Base-by-base conservation (phyloP, 139 green algal genomes). In the Closterium sp. region DNA sequence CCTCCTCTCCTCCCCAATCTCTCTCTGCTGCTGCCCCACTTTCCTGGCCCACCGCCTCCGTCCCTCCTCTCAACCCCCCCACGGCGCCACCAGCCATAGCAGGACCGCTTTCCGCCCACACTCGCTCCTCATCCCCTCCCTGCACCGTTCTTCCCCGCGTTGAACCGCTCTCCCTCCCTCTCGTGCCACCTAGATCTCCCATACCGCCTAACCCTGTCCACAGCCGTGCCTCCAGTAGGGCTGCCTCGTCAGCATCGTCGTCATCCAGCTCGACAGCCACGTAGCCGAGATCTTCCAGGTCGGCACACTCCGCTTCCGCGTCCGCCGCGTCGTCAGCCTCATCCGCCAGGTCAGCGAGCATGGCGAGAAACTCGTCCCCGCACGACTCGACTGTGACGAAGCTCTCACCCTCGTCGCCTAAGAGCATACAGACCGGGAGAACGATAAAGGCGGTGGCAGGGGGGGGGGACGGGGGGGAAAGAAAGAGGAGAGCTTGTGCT, bases 341-440 rank as follows among this genome's bases (percentile, higher is more conserved):
- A 8, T 86, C 81, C 81, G 84, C 33, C 16, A 36, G 35, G n/a
- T 91, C 88, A 32, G 88, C 88, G n/a, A 91, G 28, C 33, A 88
- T 64, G 34, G 64, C 35, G 35, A 91, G 88, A 12, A 89, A 91
- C 25, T 91, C 88, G 31, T 64, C 88, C n/a, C 88, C 88, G 36
- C 88, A 91, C 25, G 76, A 43, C 88, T 91, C 88, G 0, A 91
- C 88, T 21, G 32, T 87, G 8, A 91, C 38, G 16, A 91, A 91
- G 35, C 64, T 36, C n/a, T 86, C 38, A 16, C 88, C 88, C 10
- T 91, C 88, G 43, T 35, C 66, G 7, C 88, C 88, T 91, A 36
- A 7, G 87, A 19, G 31, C 87, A 33, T 33, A 90, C 10, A n/a
- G 87, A 76, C 1, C 87, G 30, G 31, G 30, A 19, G 33, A 38